Conservation (phyloP, 257 asterid genomes). For the Thymus mandschuricus region DNA sequence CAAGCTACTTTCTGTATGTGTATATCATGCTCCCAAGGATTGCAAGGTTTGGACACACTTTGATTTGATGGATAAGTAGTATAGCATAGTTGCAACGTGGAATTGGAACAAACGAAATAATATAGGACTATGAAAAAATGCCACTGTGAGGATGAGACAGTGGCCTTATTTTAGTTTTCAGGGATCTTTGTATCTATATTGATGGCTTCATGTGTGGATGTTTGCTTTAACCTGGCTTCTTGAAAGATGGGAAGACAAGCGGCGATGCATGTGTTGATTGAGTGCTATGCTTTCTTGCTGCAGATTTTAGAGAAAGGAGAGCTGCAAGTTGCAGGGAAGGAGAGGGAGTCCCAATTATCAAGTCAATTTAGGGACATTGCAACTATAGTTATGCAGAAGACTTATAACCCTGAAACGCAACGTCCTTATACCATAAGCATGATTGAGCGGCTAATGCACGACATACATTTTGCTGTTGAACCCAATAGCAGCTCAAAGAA, state of each 20-base stretch:
- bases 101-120: not conserved
- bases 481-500: slow-evolving; percentile 93
- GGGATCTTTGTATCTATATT: not conserved
- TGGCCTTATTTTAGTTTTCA: slow-evolving; percentile 13
- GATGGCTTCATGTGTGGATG: too few relatives aligned
- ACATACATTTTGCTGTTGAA: slow-evolving; percentile 90
- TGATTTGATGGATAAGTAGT: not conserved
- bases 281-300: slow-evolving; percentile 22
- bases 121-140: not conserved
- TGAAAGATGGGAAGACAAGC: not conserved
- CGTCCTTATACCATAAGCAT: slow-evolving; percentile 94
- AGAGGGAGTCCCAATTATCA: slow-evolving; percentile 88
- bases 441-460: slow-evolving; percentile 97
- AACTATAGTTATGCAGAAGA: slow-evolving; percentile 92
- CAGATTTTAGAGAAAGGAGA: slow-evolving; percentile 99
- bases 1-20: not conserved
- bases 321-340: slow-evolving; percentile 97
- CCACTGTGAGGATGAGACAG: not conserved
- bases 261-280: slow-evolving; percentile 14
- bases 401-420: slow-evolving; percentile 86
- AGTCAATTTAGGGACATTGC: slow-evolving; percentile 96
- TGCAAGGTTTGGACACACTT: not conserved
- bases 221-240: not conserved
- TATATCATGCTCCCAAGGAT: not conserved
- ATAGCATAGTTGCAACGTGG: not conserved